Percentiles rank a stretch among this genome's conserved stretches.
Conservation (phyloP, 176 grass and related monocot species). For the Oropetium thomaeum region DNA sequence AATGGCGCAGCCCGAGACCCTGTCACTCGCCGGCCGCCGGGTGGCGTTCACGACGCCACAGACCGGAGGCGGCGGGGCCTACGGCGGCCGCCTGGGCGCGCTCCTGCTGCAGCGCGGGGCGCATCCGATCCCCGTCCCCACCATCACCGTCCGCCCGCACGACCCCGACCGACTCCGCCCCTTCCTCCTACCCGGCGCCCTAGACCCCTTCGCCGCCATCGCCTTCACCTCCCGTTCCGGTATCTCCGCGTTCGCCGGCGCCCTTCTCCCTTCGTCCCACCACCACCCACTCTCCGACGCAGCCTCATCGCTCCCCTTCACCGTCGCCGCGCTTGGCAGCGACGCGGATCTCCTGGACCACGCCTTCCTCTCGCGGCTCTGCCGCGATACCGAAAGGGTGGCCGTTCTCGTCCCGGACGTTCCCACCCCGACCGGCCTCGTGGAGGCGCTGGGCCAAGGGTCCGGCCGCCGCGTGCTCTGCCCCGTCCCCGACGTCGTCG, state of each 20-base stretch:
- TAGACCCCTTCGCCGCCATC: slow-evolving; percentile 62
- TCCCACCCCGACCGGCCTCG: slow-evolving; percentile 52
- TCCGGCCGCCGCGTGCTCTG: slow-evolving; percentile 57
- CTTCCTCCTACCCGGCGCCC: slow-evolving; percentile 42
- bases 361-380: slow-evolving; percentile 50
- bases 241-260: slow-evolving; percentile 70
- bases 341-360: slow-evolving; percentile 62
- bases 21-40: slow-evolving; percentile 53
- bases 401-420: slow-evolving; percentile 52
- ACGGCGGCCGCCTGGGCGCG: slow-evolving; percentile 50
- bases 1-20: slow-evolving; percentile 36
- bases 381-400: slow-evolving; percentile 29
- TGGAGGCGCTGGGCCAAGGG: slow-evolving; percentile 56
- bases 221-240: slow-evolving; percentile 86
- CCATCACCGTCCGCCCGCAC: slow-evolving; percentile 52
- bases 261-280: slow-evolving; percentile 27
- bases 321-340: slow-evolving; percentile 57
- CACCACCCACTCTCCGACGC: slow-evolving; percentile 30
- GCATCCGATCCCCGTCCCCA: slow-evolving; percentile 57
- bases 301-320: slow-evolving; percentile 41
- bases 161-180: slow-evolving; percentile 49
- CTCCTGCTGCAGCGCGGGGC: slow-evolving; percentile 54
- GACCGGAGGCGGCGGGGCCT: slow-evolving; percentile 21
- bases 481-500: slow-evolving; percentile 60
- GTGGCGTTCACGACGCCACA: slow-evolving; percentile 81